Percentiles rank a stretch among this genome's conserved stretches.
phyloP scores from a whole-genome alignment of 352 stramenopile species.

The Phytopythium vexans region DNA sequence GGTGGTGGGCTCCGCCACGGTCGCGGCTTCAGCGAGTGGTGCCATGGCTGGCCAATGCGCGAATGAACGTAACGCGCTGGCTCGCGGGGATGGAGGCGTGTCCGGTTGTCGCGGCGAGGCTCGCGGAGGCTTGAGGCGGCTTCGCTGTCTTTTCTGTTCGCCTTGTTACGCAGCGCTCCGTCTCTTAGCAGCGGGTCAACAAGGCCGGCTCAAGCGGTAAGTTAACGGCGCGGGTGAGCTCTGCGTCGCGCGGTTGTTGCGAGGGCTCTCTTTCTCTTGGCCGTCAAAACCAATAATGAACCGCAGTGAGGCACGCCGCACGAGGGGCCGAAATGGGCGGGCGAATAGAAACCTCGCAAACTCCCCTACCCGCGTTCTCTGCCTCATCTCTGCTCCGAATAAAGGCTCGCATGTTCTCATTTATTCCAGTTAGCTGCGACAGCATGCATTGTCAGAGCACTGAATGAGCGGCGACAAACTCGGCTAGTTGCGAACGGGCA shows the following conservation, averaged over 20 bases:
- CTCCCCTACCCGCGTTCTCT: slow-evolving; percentile 1
- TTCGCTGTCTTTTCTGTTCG: too few species aligned
- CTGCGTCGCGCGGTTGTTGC: background rate
- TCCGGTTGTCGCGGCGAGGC: too few species aligned
- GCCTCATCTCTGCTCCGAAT: background rate
- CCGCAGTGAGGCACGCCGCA: slow-evolving; percentile 1
- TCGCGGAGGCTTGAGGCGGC: too few species aligned
- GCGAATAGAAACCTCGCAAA: background rate
- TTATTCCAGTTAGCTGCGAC: background rate
- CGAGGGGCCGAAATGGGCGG: background rate
- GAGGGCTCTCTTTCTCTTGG: slow-evolving; percentile 1
- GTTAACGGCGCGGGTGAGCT: background rate
- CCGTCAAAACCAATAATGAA: slow-evolving; percentile 6
- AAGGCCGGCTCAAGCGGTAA: too few species aligned
- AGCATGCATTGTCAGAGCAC: too few species aligned
- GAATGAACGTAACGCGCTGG: too few species aligned
- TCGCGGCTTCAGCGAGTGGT: slow-evolving; percentile 23
- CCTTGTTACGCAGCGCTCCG: too few species aligned
- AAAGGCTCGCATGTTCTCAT: too few species aligned
- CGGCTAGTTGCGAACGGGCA: too few species aligned
- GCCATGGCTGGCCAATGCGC: slow-evolving; percentile 15
- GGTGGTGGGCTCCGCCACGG: background rate
- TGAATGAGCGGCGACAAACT: too few species aligned
- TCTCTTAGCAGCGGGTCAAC: too few species aligned
- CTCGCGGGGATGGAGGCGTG: too few species aligned